phyloP scores from a whole-genome alignment of 306 rosid genomes.

The Corylus americana region DNA sequence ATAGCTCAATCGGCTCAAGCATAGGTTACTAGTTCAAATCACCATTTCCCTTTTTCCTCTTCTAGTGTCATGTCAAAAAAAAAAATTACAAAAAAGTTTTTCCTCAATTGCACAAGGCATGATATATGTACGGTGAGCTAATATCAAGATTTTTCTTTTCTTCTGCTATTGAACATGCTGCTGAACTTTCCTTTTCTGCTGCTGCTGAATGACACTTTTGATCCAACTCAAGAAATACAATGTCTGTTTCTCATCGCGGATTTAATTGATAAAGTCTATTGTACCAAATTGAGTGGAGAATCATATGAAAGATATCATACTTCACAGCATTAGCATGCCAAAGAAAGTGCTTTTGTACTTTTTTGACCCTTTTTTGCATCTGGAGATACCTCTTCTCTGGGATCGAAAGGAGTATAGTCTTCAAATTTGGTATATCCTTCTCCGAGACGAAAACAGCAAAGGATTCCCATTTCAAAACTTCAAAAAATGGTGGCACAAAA shows the following conservation, averaged over 20 bases:
- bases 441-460: constrained; percentile 83
- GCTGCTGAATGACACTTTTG: neutral
- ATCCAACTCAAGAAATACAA: neutral
- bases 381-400: constrained; percentile 58
- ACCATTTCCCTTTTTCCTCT: too few species aligned
- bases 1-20: too few species aligned
- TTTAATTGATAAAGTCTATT: constrained; percentile 41
- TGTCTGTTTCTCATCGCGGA: neutral
- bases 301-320: constrained; percentile 92
- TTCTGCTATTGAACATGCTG: too few species aligned
- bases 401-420: constrained; percentile 72
- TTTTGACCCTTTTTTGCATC: constrained; percentile 73
- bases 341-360: constrained; percentile 83
- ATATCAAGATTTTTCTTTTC: too few species aligned
- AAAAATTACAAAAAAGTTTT: too few species aligned
- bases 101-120: too few species aligned
- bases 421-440: constrained; percentile 80
- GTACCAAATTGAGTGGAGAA: constrained; percentile 85
- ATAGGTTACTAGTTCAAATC: too few species aligned
- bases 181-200: too few species aligned
- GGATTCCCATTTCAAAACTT: constrained; percentile 81
- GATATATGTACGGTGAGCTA: too few species aligned
- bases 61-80: too few species aligned
- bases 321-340: constrained; percentile 80
- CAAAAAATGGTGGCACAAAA: constrained; percentile 87